Base-by-base conservation (phyloP, 352 stramenopile genomes). In the Phytopythium delawarense region DNA sequence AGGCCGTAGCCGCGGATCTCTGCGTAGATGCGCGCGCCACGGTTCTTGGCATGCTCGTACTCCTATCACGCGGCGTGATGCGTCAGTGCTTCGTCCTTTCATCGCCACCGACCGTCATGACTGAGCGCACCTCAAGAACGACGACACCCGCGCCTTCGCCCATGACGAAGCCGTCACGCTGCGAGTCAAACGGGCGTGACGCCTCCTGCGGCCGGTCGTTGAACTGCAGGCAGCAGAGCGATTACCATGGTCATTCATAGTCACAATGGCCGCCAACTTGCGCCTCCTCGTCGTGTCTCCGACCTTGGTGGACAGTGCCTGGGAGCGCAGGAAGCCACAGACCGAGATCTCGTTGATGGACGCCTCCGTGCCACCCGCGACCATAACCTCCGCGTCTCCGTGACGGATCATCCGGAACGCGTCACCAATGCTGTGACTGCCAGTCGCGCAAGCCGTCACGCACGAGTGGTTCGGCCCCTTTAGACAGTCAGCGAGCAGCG, bases 131-230 rank as follows among this genome's bases (percentile, higher is more conserved):
- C 66, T 91, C 80, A 0, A 90, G 66, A 18, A 94, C 75, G 49
- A 91, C 69, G 13, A 94, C 71, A 15, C 81, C 79, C 37, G 81
- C 79, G 13, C 84, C 81, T 78, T 93, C 82, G 54, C 94, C 96
- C 81, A 99, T 98, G 18, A 99, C 96, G 71, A 99, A 99, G 35
- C 98, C 98, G 70, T 98, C 85, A 42, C 98, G 84, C 12, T 92
- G 61, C 3, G 75, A 70, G 74, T 99, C 97, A 72, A 99, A 99
- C 16, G 97, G 98, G 18, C 97, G 78, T 9, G 95, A 98, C 40
- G 92, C 93, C 67, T 90, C 65, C 23, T 80, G 62, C 6, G 94
- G 90, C 13, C 76, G 79, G 57, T 99, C 96, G 60, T 99, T 99
- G 66, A 97, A 98, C 82, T 94, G 52, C 25, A 3, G 44, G 40